These are phyloP conservation scores for Hanseniaspora taiwanica DNA, from an alignment of 805 yeast species.

Conservation along the genomic window DNA sequence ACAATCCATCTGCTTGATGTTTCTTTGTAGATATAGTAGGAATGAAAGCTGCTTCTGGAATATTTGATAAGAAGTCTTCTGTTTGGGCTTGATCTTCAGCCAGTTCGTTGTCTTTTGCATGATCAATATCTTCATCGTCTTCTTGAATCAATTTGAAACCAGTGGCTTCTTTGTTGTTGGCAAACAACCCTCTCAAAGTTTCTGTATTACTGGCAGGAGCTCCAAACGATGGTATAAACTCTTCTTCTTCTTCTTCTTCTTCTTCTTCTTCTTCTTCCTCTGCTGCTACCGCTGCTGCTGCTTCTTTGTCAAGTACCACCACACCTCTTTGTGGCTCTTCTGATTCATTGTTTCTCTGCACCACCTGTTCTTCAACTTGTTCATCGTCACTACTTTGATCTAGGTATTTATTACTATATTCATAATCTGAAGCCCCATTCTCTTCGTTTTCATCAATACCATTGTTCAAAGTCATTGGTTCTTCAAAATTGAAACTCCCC, in stretches of 20 bases:
- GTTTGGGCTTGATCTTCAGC: constrained; percentile 16
- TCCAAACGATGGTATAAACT: constrained; percentile 45
- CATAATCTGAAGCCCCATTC: constrained; percentile 30
- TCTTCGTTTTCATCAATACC: constrained; percentile 28
- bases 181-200: constrained; percentile 44
- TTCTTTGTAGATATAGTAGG: constrained; percentile 13
- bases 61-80: too few species aligned
- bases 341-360: constrained; percentile 9
- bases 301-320: too few species aligned
- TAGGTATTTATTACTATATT: constrained; percentile 25
- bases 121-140: constrained; percentile 37
- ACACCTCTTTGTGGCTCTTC: constrained; percentile 19
- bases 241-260: constrained; percentile 22
- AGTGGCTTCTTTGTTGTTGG: constrained; percentile 22
- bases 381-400: constrained; percentile 16
- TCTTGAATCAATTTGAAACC: constrained; percentile 32
- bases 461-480: constrained; percentile 27
- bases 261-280: constrained; percentile 9
- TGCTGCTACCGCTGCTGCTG: too few species aligned
- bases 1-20: constrained; percentile 37
- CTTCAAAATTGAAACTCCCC: constrained; percentile 37
- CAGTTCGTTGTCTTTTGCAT: constrained; percentile 15
- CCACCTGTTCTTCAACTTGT: constrained; percentile 16
- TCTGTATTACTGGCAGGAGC: constrained; percentile 37
- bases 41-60: too few species aligned